Percentiles rank a stretch among this genome's conserved stretches.
phyloP scores from a whole-genome alignment of 768 basidiomycete genomes.

The Tephrocybe sp. region DNA sequence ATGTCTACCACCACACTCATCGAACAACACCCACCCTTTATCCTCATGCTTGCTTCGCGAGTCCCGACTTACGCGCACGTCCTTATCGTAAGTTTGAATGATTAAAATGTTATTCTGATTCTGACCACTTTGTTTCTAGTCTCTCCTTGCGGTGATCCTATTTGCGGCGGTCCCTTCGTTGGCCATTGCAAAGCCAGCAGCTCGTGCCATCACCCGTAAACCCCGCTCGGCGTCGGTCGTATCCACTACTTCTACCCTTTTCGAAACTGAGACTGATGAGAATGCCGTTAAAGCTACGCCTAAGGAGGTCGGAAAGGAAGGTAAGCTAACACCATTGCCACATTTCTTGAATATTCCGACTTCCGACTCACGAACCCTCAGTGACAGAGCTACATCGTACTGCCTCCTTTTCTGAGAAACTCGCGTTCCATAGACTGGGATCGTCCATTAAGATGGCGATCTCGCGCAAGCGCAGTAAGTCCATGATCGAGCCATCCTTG shows the following conservation, averaged over 20 bases:
- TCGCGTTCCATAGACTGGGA: background rate
- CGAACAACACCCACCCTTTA: too few relatives aligned
- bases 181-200: background rate
- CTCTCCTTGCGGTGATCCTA: background rate
- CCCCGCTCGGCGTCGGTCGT: background rate
- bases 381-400: background rate
- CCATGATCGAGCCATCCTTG: background rate
- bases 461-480: background rate
- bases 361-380: too few relatives aligned
- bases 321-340: background rate
- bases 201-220: background rate
- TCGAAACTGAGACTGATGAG: background rate
- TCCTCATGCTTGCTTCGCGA: too few relatives aligned
- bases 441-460: background rate
- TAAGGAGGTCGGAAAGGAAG: background rate
- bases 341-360: too few relatives aligned
- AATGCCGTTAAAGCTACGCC: background rate
- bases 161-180: background rate
- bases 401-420: background rate
- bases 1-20: background rate
- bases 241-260: background rate
- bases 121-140: background rate
- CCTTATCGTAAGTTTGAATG: too few relatives aligned
- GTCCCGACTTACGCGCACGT: too few relatives aligned
- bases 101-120: background rate